phyloP scores from a whole-genome alignment of 164 flowering plant species.

The Hamamelis virginiana region DNA sequence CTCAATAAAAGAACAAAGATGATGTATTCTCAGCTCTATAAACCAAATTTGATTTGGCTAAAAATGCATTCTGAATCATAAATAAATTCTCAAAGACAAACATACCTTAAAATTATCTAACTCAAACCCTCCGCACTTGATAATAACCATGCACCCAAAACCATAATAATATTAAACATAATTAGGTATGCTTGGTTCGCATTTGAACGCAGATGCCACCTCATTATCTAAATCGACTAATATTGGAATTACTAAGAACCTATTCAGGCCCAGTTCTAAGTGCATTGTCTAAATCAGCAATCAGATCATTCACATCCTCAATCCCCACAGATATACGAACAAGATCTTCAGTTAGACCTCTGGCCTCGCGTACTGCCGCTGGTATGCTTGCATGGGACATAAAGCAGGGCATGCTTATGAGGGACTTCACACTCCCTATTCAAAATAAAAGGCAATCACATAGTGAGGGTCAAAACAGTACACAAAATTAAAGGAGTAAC shows the following conservation, averaged over 20 bases:
- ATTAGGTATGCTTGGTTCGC: too few relatives aligned
- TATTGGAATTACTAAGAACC: background rate
- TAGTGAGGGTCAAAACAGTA: background rate
- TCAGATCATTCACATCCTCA: conserved; percentile 87
- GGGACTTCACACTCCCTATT: conserved; percentile 94
- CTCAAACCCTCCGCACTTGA: too few relatives aligned
- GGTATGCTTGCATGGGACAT: conserved; percentile 99
- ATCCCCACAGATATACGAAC: conserved; percentile 95
- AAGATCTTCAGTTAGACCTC: conserved; percentile 94
- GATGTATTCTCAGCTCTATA: too few relatives aligned
- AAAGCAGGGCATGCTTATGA: conserved; percentile 97
- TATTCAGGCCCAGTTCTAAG: conserved; percentile 69
- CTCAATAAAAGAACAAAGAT: too few relatives aligned
- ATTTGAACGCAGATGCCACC: background rate
- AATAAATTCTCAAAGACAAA: too few relatives aligned
- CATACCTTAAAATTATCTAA: too few relatives aligned
- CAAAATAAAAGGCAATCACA: background rate
- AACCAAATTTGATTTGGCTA: too few relatives aligned
- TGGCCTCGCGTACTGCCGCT: conserved; percentile 74
- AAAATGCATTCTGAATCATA: too few relatives aligned
- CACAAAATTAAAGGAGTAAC: background rate
- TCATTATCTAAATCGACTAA: background rate
- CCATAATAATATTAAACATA: too few relatives aligned
- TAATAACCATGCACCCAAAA: too few relatives aligned
- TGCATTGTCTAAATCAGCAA: conserved; percentile 84